Evolutionary conservation across 192 early-diverging fungal genomes (phyloP).

Genomic region (Mortierella claussenii): DNA sequence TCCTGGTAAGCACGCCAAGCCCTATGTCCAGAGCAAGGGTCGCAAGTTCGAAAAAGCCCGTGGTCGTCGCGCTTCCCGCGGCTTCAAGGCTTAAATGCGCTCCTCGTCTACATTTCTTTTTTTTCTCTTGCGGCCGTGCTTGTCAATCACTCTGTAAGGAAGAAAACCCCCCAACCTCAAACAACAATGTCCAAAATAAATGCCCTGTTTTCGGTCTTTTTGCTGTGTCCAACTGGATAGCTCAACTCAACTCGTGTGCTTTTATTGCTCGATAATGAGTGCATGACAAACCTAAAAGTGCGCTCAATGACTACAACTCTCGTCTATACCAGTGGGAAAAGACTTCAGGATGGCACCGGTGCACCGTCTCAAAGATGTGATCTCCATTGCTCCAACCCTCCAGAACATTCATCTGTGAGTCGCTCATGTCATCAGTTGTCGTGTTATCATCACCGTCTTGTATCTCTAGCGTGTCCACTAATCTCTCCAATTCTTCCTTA

Average conservation of each 20-base stretch:
- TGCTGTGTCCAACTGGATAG: too few species aligned
- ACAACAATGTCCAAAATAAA: constrained; percentile 37
- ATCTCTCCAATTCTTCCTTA: constrained; percentile 16
- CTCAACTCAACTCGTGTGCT: too few species aligned
- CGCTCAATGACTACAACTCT: constrained; percentile 4
- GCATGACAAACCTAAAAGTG: too few species aligned
- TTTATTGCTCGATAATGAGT: constrained; percentile 1
- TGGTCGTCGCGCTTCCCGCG: constrained; percentile 99
- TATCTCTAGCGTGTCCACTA: constrained; percentile 11
- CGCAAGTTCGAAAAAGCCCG: constrained; percentile 99
- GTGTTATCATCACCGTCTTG: too few species aligned
- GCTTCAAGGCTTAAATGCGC: constrained; percentile 88
- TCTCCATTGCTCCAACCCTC: constrained; percentile 41
- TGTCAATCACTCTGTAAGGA: constrained; percentile 25
- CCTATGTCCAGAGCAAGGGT: constrained; percentile 98
- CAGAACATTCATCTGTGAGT: neutral
- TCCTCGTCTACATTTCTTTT: neutral
- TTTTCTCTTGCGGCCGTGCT: constrained; percentile 22
- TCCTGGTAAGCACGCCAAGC: constrained; percentile 63
- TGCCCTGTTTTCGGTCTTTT: constrained; percentile 38
- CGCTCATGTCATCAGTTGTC: neutral
- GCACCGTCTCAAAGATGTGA: constrained; percentile 43
- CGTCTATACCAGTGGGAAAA: constrained; percentile 31
- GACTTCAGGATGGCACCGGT: constrained; percentile 43
- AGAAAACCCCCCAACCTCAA: constrained; percentile 17